Conservation (phyloP, 2,329 filamentous ascomycete genomes). For the Microsporum ferrugineum region DNA sequence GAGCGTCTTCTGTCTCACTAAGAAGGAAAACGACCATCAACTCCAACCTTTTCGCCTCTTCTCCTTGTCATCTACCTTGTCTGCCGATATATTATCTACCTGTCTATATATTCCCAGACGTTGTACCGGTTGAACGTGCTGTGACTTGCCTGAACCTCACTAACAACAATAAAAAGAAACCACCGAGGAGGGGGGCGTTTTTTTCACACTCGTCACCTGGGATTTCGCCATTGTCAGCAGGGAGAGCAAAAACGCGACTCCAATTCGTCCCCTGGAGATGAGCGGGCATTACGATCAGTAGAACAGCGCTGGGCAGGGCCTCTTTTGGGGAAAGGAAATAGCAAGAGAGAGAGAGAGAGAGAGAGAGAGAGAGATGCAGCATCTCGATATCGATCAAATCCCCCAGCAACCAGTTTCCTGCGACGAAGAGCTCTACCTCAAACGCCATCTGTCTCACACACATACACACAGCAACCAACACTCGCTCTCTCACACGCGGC, state of each 20-base stretch:
- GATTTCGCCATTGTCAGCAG: neutral
- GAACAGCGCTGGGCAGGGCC: neutral
- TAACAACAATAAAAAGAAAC: neutral
- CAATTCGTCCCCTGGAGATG: neutral
- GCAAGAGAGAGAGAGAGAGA: neutral
- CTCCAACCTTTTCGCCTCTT: neutral
- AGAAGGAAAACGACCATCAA: neutral
- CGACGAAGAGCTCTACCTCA: neutral
- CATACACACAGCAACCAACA: neutral
- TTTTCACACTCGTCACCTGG: neutral
- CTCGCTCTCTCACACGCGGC: neutral
- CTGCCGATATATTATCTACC: neutral
- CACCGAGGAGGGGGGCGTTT: neutral
- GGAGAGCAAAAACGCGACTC: neutral
- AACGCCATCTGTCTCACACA: neutral
- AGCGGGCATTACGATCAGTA: neutral
- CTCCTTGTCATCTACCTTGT: neutral
- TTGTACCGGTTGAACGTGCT: neutral
- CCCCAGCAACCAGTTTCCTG: neutral
- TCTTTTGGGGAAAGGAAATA: neutral
- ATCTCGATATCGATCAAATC: neutral
- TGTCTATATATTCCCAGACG: neutral
- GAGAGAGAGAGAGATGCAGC: neutral
- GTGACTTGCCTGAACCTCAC: neutral
- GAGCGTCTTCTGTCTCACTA: slow-evolving; percentile 4